Base-by-base conservation (phyloP, 441 rosid genomes). In the Viola pubescens region DNA sequence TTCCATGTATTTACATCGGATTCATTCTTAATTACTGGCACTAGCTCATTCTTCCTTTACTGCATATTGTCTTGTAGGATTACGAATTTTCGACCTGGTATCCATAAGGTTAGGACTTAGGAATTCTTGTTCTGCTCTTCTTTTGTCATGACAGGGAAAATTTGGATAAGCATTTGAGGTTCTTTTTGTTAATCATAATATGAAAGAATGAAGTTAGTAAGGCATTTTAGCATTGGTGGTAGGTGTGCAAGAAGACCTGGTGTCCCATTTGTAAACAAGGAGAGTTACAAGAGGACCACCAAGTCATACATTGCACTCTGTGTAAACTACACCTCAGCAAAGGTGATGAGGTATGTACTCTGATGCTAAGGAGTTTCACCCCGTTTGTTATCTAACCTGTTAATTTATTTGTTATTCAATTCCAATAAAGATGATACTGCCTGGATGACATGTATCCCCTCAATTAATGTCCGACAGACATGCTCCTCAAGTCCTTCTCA, bases 261-360 rank as follows among this genome's bases (percentile, higher is more conserved):
- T 92, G 96, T 75, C 98, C 97, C 54, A 72, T 87, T 53, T 92
- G 96, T 75, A 86, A 79, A 77, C 79, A 73, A 69, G 97, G 97
- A 63, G 80, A 73, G 76, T 66, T 92, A 80, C 77, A 60, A 67
- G 96, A 89, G 77, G 81, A 77, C 65, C 65, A 67, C 48, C 67
- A 64, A 59, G 60, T 64, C 52, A 83, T 92, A 51, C 70, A 67
- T 73, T 92, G 98, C 74, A 68, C 62, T 60, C 73, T 62, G 50
- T 89, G 98, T 81, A 73, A 79, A 67, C 75, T 89, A 69, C 73
- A 68, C 70, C 88, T 92, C 67, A 74, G 59, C 73, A 92, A 79
- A 80, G 81, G 75, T 54, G 44, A 70, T n/a, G 91, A 86, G 95
- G 96, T 89, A 48, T 48, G 52, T 7, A 56, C 54, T 56, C 52